These are phyloP conservation scores for Baorangia bicolor DNA, from an alignment of 768 basidiomycete genomes.

Conservation along the genomic window DNA sequence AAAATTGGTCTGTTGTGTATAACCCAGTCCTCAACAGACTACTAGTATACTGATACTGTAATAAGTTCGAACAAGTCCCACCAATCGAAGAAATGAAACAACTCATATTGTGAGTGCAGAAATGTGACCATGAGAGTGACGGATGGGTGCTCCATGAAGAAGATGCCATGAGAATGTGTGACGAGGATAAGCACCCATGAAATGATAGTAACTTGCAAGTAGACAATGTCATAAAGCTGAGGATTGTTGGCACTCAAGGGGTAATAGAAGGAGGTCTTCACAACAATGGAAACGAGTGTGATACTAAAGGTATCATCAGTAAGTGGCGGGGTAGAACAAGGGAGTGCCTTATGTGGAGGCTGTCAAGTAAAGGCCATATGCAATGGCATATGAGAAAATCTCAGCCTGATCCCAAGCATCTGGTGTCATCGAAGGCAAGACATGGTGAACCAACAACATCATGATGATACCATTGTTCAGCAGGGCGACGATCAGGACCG, in stretches of 20 bases:
- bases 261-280: conserved; percentile 88
- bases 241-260: conserved; percentile 50
- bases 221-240: conserved; percentile 84
- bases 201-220: conserved; percentile 98
- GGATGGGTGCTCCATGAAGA: conserved; percentile 96
- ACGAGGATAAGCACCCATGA: conserved; percentile 97
- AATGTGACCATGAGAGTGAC: conserved; percentile 87
- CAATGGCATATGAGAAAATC: conserved; percentile 94
- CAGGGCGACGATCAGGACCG: conserved; percentile 97
- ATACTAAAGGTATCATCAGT: conserved; percentile 45
- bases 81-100: not conserved
- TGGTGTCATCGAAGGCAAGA: conserved; percentile 87
- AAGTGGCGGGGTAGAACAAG: conserved; percentile 3
- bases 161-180: conserved; percentile 91
- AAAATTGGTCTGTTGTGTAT: conserved; percentile 15
- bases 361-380: conserved; percentile 95
- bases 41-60: too few relatives aligned
- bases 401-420: conserved; percentile 96
- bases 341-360: conserved; percentile 70
- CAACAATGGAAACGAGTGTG: conserved; percentile 77
- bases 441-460: conserved; percentile 95
- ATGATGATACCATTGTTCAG: conserved; percentile 99
- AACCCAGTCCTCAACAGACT: conserved; percentile 19
- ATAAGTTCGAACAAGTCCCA: not conserved
- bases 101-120: conserved; percentile 8